Conservation (phyloP, 768 basidiomycete genomes). For the Russula griseocarnosa region DNA sequence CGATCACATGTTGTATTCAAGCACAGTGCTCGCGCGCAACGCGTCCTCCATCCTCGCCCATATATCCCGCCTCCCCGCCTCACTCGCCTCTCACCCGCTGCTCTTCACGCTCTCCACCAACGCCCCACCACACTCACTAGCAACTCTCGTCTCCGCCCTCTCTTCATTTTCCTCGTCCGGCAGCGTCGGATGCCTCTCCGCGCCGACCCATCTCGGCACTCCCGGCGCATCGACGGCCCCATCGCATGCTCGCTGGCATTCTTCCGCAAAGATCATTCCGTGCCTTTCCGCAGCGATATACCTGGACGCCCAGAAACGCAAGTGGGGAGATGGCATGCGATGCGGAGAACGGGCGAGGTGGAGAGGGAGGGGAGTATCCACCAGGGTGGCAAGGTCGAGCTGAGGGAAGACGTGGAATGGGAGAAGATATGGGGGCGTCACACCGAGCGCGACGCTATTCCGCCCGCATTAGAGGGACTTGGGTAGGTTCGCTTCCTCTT, state of each 20-base stretch:
- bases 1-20: constrained; percentile 20
- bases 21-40: constrained; percentile 24
- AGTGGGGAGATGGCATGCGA: constrained; percentile 71
- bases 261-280: constrained; percentile 43
- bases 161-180: constrained; percentile 28
- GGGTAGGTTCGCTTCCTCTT: constrained; percentile 35
- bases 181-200: constrained; percentile 61
- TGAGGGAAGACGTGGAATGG: constrained; percentile 42
- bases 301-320: constrained; percentile 54
- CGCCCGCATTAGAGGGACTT: constrained; percentile 38
- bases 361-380: neutral
- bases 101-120: constrained; percentile 51
- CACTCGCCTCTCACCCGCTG: constrained; percentile 35
- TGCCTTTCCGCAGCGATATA: constrained; percentile 60
- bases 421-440: constrained; percentile 47
- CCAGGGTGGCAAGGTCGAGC: constrained; percentile 7
- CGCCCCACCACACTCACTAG: constrained; percentile 36
- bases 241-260: constrained; percentile 57
- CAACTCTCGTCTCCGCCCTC: constrained; percentile 32
- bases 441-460: constrained; percentile 33
- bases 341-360: constrained; percentile 36
- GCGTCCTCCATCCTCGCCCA: constrained; percentile 16
- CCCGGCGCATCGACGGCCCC: constrained; percentile 7
- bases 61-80: constrained; percentile 19
- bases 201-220: constrained; percentile 36